Evolutionary conservation across 441 rosid genomes (phyloP).

Genomic region (Aquilaria agallochum): DNA sequence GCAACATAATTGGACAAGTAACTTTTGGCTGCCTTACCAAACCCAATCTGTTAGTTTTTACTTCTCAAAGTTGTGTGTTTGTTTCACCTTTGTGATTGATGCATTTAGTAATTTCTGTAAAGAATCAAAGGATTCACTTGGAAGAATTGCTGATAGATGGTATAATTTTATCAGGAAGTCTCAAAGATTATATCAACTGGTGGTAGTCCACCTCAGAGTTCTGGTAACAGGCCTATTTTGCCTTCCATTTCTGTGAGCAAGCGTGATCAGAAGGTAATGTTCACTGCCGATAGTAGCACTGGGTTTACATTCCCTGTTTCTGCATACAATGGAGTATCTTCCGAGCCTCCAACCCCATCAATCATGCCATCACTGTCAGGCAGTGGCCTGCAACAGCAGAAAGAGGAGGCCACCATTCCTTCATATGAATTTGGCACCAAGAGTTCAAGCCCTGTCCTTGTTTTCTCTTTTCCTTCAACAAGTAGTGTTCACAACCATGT

Average conservation of each 20-base stretch:
- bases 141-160: conserved; percentile 10
- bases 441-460: conserved; percentile 33
- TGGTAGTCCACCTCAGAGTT: conserved; percentile 34
- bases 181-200: conserved; percentile 25
- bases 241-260: conserved; percentile 52
- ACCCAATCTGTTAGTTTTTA: neutral
- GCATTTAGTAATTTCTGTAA: neutral
- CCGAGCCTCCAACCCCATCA: conserved; percentile 87
- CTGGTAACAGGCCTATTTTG: conserved; percentile 54
- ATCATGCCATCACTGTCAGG: conserved; percentile 46
- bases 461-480: conserved; percentile 70
- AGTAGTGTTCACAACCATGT: conserved; percentile 34
- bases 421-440: conserved; percentile 51
- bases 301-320: conserved; percentile 78
- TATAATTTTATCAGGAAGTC: conserved; percentile 28
- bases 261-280: conserved; percentile 43
- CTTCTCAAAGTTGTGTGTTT: neutral
- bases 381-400: conserved; percentile 24
- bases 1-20: too few species aligned
- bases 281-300: conserved; percentile 40
- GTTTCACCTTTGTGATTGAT: neutral
- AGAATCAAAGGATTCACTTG: neutral
- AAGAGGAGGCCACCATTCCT: conserved; percentile 43
- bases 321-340: conserved; percentile 38
- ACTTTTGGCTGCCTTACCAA: too few species aligned